Base-by-base conservation (phyloP, 805 yeast genomes). In the Candida berthetii region DNA sequence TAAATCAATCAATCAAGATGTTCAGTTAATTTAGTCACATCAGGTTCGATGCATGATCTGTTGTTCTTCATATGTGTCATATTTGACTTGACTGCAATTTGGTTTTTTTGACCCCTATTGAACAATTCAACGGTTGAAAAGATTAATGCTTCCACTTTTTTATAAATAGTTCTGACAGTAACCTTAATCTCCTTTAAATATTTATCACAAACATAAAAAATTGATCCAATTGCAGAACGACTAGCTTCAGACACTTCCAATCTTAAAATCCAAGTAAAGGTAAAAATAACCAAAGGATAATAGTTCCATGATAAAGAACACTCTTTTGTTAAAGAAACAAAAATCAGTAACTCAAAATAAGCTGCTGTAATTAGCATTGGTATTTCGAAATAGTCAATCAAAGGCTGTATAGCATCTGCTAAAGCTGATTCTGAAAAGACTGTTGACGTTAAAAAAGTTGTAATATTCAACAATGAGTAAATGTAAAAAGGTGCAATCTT, bases 401-500 rank as follows among this genome's bases (percentile, higher is more conserved):
- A 53, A 1, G 73, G 74, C 6, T 54, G 38, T 5, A 66, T 22
- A 0, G 71, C 71, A 25, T 46, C 36, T 14, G 68, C 53, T 11
- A 69, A 48, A 2, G 53, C 50, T 13, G 52, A 52, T 1, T 48
- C 42, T 1, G 71, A 68, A 37, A 57, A 63, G 7, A 58, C 48
- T 31, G 68, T 71, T 27, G 53, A 42, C 4, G 60, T 54, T 35
- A 60, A 49, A 42, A 53, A 66, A 18, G 60, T 57, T 24, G 61
- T 49, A 31, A 67, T 46, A 43, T 69, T 69, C 40, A 69, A 50
- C n/a, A 61, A 49, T 3, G 74, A 68, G 45, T 68, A 69, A 8
- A 62, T 54, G n/a, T 62, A 58, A 48, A 68, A 69, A 2, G 74
- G 72, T 22, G 63, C 42, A 35, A 69, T 44, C 44, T 69, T 69